Evolutionary conservation across 257 asterid species (phyloP).

Genomic region (Salvia miltiorrhiza): DNA sequence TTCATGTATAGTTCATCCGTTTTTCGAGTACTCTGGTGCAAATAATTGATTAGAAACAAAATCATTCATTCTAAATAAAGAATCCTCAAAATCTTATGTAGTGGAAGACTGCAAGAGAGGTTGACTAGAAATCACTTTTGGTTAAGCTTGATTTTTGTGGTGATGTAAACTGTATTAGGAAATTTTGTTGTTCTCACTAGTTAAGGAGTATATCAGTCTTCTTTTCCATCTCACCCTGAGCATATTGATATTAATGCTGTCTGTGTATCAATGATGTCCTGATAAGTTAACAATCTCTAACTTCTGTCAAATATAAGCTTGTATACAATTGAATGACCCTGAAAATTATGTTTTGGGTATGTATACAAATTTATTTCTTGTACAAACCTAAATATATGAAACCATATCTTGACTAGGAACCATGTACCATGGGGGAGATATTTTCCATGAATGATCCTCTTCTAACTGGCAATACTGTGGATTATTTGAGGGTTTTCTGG

Average conservation of each 20-base stretch:
- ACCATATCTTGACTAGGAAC: not conserved
- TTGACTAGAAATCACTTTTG: not conserved
- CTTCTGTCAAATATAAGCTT: constrained; percentile 7
- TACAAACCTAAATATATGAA: not conserved
- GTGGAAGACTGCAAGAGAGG: not conserved
- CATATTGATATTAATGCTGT: not conserved
- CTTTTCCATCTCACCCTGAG: not conserved
- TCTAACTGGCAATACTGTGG: not conserved
- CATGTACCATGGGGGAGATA: not conserved
- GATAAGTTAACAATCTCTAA: not conserved
- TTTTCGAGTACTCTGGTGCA: not conserved
- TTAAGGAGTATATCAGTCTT: not conserved
- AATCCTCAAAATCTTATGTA: not conserved
- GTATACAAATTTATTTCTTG: not conserved
- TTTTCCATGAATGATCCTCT: not conserved
- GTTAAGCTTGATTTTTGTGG: not conserved
- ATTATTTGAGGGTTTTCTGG: not conserved
- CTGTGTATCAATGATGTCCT: not conserved
- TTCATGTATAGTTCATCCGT: not conserved
- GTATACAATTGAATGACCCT: not conserved
- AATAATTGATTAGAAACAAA: not conserved
- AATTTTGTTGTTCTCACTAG: not conserved
- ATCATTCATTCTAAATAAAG: not conserved
- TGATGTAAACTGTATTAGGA: not conserved
- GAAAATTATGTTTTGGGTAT: not conserved